These are phyloP conservation scores for Amaranthus cruentus DNA, from an alignment of 148 eudicot species.

Conservation along the genomic window DNA sequence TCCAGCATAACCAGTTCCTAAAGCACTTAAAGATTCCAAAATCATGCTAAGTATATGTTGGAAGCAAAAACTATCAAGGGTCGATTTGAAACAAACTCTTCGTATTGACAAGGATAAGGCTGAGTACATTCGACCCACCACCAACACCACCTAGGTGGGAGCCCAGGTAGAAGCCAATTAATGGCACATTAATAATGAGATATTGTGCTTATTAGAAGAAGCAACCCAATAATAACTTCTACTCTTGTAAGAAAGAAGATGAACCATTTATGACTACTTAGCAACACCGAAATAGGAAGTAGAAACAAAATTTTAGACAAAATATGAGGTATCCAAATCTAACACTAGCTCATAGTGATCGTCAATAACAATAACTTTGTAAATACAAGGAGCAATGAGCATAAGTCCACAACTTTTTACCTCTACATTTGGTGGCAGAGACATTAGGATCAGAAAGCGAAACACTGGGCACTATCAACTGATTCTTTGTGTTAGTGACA, in stretches of 20 bases:
- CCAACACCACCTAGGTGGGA: too few species aligned
- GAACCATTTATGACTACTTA: neutral
- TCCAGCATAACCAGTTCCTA: neutral
- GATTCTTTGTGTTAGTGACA: conserved; percentile 23
- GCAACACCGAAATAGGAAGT: neutral
- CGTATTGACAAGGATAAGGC: too few species aligned
- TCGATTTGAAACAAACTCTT: too few species aligned
- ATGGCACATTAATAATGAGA: too few species aligned
- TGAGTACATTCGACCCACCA: too few species aligned
- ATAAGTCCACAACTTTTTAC: conserved; percentile 22
- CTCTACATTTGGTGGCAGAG: conserved; percentile 27
- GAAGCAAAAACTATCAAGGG: too few species aligned
- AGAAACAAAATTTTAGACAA: neutral
- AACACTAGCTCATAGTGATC: neutral
- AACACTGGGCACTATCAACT: conserved; percentile 16
- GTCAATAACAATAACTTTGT: neutral
- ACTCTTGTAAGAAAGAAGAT: neutral
- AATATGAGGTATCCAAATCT: neutral
- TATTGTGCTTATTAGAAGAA: neutral
- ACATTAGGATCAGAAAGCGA: conserved; percentile 19
- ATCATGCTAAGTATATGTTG: neutral
- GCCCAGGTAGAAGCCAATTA: too few species aligned
- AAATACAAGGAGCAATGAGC: neutral
- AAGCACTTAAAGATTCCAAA: neutral
- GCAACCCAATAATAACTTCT: too few species aligned